A percentile compares a stretch with the other conserved stretches of the same genome.
Evolutionary conservation across 2,329 filamentous ascomycete species (phyloP).

Genomic region (Colletotrichum sp.): DNA sequence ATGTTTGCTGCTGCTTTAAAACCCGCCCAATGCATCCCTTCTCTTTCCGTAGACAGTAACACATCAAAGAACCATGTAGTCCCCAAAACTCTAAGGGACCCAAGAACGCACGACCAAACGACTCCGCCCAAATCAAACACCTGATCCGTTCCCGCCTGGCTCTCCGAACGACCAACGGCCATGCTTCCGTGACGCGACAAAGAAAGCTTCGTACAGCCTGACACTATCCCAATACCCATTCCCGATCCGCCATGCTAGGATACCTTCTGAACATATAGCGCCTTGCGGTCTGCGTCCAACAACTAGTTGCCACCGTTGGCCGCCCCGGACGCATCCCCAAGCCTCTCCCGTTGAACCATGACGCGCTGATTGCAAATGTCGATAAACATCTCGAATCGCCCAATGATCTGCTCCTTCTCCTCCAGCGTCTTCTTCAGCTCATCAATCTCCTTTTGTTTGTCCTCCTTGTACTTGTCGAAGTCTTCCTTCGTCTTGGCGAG

Average conservation of each 20-base stretch:
- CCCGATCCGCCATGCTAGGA: slow-evolving; percentile 22
- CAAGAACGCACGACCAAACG: slow-evolving; percentile 1
- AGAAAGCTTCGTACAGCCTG: slow-evolving; percentile 16
- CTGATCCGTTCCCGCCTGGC: not conserved
- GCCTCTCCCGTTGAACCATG: slow-evolving; percentile 65
- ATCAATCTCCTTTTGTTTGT: slow-evolving; percentile 63
- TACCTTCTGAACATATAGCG: not conserved
- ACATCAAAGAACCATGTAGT: not conserved
- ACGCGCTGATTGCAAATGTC: slow-evolving; percentile 72
- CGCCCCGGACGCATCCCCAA: slow-evolving; percentile 30
- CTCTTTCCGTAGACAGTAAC: not conserved
- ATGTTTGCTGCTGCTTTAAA: slow-evolving; percentile 15
- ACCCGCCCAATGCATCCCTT: slow-evolving; percentile 18
- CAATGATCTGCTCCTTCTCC: slow-evolving; percentile 67
- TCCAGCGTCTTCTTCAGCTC: slow-evolving; percentile 63
- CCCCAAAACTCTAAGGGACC: slow-evolving; percentile 14
- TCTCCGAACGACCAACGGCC: slow-evolving; percentile 6
- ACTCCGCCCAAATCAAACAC: slow-evolving; percentile 18
- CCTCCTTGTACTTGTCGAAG: slow-evolving; percentile 58
- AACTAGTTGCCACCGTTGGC: not conserved
- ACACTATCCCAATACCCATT: slow-evolving; percentile 11
- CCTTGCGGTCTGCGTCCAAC: not conserved
- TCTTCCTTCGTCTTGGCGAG: slow-evolving; percentile 64
- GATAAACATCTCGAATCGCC: slow-evolving; percentile 73
- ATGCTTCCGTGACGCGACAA: slow-evolving; percentile 16